A percentile compares a stretch with the other conserved stretches of the same genome.
Evolutionary conservation across 2,329 filamentous ascomycete genomes (phyloP).

Genomic region (Peltaster fructicola): DNA sequence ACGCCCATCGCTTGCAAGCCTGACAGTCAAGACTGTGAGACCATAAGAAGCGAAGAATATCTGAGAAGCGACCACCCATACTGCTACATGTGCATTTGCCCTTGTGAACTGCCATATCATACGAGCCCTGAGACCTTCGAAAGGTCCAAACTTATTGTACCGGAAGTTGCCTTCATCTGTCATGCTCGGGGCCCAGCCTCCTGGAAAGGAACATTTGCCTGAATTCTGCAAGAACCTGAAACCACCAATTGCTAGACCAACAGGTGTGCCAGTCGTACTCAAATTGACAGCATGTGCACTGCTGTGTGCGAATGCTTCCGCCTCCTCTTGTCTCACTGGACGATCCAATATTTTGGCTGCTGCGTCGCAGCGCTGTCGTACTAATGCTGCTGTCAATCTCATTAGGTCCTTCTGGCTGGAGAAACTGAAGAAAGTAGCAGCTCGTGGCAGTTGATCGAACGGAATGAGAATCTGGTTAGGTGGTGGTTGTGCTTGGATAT

Average conservation of each 20-base stretch:
- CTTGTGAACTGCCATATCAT: constrained; percentile 15
- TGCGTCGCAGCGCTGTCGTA: no score
- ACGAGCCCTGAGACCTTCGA: constrained; percentile 20
- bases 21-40: constrained; percentile 18
- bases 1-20: constrained; percentile 22
- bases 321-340: constrained; percentile 23
- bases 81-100: constrained; percentile 3
- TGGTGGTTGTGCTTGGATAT: no score
- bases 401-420: no score
- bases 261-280: constrained; percentile 22
- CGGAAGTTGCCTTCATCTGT: constrained; percentile 20
- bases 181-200: constrained; percentile 23
- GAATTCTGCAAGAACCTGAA: constrained; percentile 20
- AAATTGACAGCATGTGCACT: constrained; percentile 21
- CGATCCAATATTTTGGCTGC: constrained; percentile 18
- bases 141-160: constrained; percentile 18
- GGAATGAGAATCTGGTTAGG: no score
- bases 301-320: constrained; percentile 25
- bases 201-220: constrained; percentile 23
- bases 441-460: no score
- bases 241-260: constrained; percentile 17
- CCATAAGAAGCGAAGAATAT: constrained; percentile 16
- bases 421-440: no score
- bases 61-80: constrained; percentile 1
- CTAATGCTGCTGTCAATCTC: no score